These are phyloP conservation scores for Lagenidium sp. DNA, from an alignment of 352 stramenopile genomes.

Conservation along the genomic window DNA sequence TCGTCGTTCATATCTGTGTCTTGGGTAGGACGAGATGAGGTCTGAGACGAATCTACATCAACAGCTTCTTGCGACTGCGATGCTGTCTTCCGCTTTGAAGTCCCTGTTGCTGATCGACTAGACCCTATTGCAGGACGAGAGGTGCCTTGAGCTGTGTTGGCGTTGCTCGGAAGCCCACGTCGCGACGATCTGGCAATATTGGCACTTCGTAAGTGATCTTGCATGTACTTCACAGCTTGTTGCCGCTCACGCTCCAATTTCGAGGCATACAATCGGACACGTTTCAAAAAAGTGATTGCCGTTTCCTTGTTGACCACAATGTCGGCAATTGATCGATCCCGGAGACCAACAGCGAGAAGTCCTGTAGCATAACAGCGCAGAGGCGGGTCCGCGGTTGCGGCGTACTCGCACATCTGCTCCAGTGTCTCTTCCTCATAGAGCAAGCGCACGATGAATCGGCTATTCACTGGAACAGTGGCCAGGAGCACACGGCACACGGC, in stretches of 20 bases:
- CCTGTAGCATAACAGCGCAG: constrained; percentile 74
- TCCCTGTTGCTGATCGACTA: no score
- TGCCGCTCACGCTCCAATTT: constrained; percentile 64
- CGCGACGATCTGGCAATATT: constrained; percentile 25
- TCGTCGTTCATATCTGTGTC: no score
- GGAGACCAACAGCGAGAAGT: constrained; percentile 58
- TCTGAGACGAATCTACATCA: neutral
- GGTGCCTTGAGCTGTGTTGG: neutral
- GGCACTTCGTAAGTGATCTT: constrained; percentile 40
- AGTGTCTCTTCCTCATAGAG: constrained; percentile 77
- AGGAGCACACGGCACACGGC: constrained; percentile 61
- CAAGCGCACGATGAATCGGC: constrained; percentile 56
- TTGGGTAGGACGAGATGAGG: neutral
- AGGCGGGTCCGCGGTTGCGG: constrained; percentile 34
- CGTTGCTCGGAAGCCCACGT: neutral
- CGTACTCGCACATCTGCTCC: constrained; percentile 60
- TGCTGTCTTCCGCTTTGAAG: neutral
- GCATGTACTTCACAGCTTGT: constrained; percentile 71
- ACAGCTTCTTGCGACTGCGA: neutral
- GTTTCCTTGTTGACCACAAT: constrained; percentile 80
- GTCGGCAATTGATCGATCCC: constrained; percentile 74
- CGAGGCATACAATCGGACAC: constrained; percentile 62
- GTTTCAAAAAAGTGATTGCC: constrained; percentile 58
- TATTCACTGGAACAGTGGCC: constrained; percentile 68
- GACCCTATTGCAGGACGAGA: neutral